Conservation (phyloP, 139 green algal genomes). For the Chlorella sp. region DNA sequence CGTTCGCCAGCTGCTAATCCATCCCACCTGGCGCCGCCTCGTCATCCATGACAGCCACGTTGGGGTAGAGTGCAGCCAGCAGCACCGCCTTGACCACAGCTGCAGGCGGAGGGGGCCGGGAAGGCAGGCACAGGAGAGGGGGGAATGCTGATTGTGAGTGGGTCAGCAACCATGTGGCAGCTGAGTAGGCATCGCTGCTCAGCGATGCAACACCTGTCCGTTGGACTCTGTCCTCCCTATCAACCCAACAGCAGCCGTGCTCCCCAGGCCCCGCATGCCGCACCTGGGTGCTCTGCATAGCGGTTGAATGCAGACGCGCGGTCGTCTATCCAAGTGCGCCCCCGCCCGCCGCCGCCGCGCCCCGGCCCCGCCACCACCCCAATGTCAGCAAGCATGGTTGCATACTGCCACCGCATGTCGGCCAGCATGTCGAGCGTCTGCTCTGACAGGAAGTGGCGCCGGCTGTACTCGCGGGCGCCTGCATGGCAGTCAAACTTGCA, state of each 20-base stretch:
- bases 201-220: too few relatives aligned
- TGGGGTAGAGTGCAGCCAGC: slow-evolving; percentile 86
- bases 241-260: too few relatives aligned
- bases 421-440: slow-evolving; percentile 77
- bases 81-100: slow-evolving; percentile 80
- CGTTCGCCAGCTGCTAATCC: too few relatives aligned
- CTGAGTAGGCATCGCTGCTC: too few relatives aligned
- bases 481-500: too few relatives aligned
- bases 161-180: too few relatives aligned
- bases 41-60: slow-evolving; percentile 80
- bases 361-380: slow-evolving; percentile 48
- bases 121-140: too few relatives aligned
- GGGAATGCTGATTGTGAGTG: too few relatives aligned
- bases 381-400: slow-evolving; percentile 80
- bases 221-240: too few relatives aligned
- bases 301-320: slow-evolving; percentile 14
- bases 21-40: slow-evolving; percentile 23
- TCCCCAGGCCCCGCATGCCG: too few relatives aligned
- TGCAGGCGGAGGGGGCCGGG: not conserved
- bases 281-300: slow-evolving; percentile 23
- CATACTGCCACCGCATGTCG: slow-evolving; percentile 88
- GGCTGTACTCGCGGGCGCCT: slow-evolving; percentile 23
- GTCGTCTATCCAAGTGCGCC: slow-evolving; percentile 45
- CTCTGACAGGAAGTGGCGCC: slow-evolving; percentile 55
- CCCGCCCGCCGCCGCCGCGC: not conserved